Base-by-base conservation (phyloP, 2,329 filamentous ascomycete species). In the Penicillium hesseltinei region DNA sequence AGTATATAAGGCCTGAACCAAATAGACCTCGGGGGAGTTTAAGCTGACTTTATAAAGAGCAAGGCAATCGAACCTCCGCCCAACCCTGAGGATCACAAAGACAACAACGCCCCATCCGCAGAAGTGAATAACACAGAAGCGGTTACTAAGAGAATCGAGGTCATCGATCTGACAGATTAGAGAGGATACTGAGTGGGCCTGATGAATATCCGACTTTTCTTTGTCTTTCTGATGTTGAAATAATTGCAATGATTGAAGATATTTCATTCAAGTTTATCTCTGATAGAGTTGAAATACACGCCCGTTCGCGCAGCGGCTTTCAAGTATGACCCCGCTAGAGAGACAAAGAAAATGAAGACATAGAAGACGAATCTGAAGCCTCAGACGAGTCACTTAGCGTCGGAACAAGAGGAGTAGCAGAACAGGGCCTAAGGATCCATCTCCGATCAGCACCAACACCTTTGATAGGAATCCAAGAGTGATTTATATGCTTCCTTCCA, bases 341-440 rank as follows among this genome's bases (percentile, higher is more conserved):
- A n/a, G 54, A 53, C 42, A 27, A 40, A 6, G 54, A 47, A 43
- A 42, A 23, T 2, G 43, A 47, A 35, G 21, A 40, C 6, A 35
- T 23, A 8, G 39, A 50, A 33, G 46, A 39, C 11, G 46, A 55
- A 47, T 42, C 35, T 7, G 23, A 46, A 23, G 10, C 17, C 23
- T 51, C 46, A n/a, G 39, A 51, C 2, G 31, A 31, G 15, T 8
- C 47, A 53, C 29, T 36, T 21, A 23, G 17, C 15, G 6, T 29
- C 9, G 54, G 54, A 56, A 56, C 42, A 42, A 56, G 54, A 47
- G 54, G 54, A n/a, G 43, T 56, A 29, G 54, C 54, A 47, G 54
- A 53, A 36, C 54, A 56, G 4, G 54, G 54, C 11, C 49, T 35
- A 31, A 56, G 35, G 2, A 40, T 15, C 54, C 54, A 56, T 23